Evolutionary conservation across 345 rosid genomes (phyloP).

Genomic region (Camelina hispida): DNA sequence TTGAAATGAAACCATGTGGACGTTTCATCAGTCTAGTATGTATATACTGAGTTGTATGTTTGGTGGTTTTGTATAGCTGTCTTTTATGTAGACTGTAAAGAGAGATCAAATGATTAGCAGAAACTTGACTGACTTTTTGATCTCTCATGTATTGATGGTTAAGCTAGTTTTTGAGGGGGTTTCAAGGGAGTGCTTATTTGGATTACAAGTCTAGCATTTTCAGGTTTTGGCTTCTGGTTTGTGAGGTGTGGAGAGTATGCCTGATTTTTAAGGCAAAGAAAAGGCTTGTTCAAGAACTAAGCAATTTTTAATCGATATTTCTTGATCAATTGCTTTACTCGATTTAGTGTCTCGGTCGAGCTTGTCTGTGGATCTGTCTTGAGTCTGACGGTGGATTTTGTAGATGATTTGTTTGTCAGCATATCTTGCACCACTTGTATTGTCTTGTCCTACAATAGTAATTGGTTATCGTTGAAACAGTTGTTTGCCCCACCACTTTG

Average conservation of each 20-base stretch:
- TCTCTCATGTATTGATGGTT: conserved; percentile 39
- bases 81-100: conserved; percentile 44
- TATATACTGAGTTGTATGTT: conserved; percentile 55
- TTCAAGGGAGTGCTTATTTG: conserved; percentile 29
- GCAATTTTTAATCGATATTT: conserved; percentile 13
- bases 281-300: conserved; percentile 31
- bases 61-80: conserved; percentile 60
- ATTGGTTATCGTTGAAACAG: conserved; percentile 32
- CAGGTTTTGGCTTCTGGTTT: conserved; percentile 32
- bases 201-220: conserved; percentile 33
- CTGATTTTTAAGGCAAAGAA: conserved; percentile 42
- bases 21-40: conserved; percentile 44
- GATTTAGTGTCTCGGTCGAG: background rate
- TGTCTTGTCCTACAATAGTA: conserved; percentile 34
- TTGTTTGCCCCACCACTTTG: conserved; percentile 35
- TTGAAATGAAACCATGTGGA: conserved; percentile 36
- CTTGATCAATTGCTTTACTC: conserved; percentile 7
- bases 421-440: conserved; percentile 14
- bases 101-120: conserved; percentile 30
- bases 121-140: conserved; percentile 32
- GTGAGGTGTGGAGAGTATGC: conserved; percentile 35
- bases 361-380: conserved; percentile 26
- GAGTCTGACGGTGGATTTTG: conserved; percentile 35
- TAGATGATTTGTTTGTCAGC: conserved; percentile 17
- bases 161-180: conserved; percentile 47